phyloP scores from a whole-genome alignment of 768 basidiomycete genomes.

The Tricholomella constricta region DNA sequence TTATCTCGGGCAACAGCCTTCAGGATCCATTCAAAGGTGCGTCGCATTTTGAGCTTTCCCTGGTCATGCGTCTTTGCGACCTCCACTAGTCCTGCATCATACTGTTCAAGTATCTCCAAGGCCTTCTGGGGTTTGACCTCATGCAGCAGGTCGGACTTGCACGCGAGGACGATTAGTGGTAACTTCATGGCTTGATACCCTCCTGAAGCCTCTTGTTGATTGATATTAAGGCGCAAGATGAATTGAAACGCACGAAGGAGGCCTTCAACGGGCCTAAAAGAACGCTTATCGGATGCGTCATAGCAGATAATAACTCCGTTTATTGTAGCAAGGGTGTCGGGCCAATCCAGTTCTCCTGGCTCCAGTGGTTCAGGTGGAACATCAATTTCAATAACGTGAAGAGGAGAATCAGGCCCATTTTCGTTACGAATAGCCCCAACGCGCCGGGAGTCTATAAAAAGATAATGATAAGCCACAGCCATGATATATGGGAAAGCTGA shows the following conservation, averaged over 20 bases:
- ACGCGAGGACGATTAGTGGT: constrained; percentile 77
- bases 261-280: constrained; percentile 66
- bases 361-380: constrained; percentile 28
- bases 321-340: constrained; percentile 56
- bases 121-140: constrained; percentile 61
- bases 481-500: neutral
- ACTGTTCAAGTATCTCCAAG: constrained; percentile 49
- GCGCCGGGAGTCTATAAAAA: constrained; percentile 33
- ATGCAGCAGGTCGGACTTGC: constrained; percentile 76
- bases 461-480: constrained; percentile 1
- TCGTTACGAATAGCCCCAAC: constrained; percentile 32
- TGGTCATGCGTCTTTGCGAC: constrained; percentile 57
- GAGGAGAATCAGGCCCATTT: constrained; percentile 44
- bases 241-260: constrained; percentile 65
- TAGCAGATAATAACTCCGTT: constrained; percentile 89
- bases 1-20: constrained; percentile 61
- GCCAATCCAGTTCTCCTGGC: constrained; percentile 32
- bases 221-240: neutral
- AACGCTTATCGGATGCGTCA: constrained; percentile 63
- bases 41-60: constrained; percentile 73
- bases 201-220: constrained; percentile 42
- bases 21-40: constrained; percentile 74
- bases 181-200: constrained; percentile 58
- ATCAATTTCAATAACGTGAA: constrained; percentile 60
- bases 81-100: constrained; percentile 80